These are phyloP conservation scores for Arachis hypogaea DNA, from an alignment of 306 rosid genomes.

Conservation along the genomic window DNA sequence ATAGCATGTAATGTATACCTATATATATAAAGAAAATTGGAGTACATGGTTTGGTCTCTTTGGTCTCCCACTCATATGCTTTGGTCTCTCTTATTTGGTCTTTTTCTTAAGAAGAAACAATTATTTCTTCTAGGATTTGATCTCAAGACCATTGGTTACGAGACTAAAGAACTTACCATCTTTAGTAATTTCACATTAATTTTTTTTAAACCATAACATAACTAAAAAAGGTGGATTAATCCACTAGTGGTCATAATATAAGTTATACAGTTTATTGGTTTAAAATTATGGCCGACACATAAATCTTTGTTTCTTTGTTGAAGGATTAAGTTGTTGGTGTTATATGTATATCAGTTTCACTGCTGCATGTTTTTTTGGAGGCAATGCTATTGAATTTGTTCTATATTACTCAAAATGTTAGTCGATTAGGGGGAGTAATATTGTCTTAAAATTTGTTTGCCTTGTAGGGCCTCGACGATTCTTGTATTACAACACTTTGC, in stretches of 20 bases:
- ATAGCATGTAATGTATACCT: not conserved
- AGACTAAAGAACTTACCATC: no score
- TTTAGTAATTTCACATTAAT: no score
- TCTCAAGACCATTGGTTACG: no score
- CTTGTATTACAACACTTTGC: conserved; percentile 72
- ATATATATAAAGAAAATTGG: no score
- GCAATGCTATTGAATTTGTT: conserved; percentile 12
- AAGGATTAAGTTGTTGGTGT: not conserved
- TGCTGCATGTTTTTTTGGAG: conserved; percentile 10
- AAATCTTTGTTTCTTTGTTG: conserved; percentile 15
- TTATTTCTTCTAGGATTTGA: no score
- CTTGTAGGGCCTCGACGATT: conserved; percentile 76
- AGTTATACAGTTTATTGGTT: conserved; percentile 3
- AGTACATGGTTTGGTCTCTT: no score
- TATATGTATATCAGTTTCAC: conserved; percentile 6
- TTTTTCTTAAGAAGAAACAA: no score
- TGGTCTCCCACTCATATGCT: no score
- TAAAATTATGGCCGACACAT: not conserved
- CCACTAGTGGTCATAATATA: not conserved
- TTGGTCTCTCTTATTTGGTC: no score
- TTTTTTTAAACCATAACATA: no score
- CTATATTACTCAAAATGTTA: conserved; percentile 20
- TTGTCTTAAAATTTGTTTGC: conserved; percentile 35
- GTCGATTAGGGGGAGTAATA: conserved; percentile 18
- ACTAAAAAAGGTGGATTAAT: no score